Evolutionary conservation across 2,329 filamentous ascomycete genomes (phyloP).

Genomic region (Cryphonectria parasitica): DNA sequence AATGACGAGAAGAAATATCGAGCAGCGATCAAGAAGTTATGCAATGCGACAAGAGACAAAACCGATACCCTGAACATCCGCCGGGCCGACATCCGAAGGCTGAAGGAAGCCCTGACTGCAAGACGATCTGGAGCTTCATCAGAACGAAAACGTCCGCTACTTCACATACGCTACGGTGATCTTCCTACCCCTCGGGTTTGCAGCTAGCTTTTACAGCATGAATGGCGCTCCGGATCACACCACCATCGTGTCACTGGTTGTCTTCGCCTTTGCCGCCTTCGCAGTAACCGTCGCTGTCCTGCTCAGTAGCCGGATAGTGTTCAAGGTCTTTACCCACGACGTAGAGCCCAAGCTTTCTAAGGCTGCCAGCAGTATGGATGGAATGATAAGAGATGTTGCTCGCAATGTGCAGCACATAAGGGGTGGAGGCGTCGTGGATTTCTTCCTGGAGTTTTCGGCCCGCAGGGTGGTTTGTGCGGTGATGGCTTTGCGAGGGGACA

Average conservation of each 20-base stretch:
- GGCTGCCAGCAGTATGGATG: too few species aligned
- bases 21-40: conserved; percentile 22
- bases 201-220: conserved; percentile 40
- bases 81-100: conserved; percentile 10
- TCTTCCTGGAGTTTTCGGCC: conserved; percentile 4
- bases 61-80: not conserved
- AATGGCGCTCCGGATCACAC: conserved; percentile 30
- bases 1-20: conserved; percentile 39
- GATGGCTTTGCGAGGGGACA: not conserved
- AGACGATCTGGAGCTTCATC: conserved; percentile 25
- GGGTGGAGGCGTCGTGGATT: not conserved
- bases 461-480: conserved; percentile 4
- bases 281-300: conserved; percentile 9
- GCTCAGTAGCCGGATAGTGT: not conserved
- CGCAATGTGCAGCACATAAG: not conserved
- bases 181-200: conserved; percentile 40
- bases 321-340: not conserved
- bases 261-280: conserved; percentile 14
- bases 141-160: conserved; percentile 37
- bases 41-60: conserved; percentile 7
- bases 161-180: conserved; percentile 43
- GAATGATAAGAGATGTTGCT: not conserved
- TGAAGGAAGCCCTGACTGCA: conserved; percentile 19
- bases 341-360: too few species aligned
- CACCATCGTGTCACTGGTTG: conserved; percentile 31